Conservation (phyloP, 768 basidiomycete species). For the Naganishia vishniacii region DNA sequence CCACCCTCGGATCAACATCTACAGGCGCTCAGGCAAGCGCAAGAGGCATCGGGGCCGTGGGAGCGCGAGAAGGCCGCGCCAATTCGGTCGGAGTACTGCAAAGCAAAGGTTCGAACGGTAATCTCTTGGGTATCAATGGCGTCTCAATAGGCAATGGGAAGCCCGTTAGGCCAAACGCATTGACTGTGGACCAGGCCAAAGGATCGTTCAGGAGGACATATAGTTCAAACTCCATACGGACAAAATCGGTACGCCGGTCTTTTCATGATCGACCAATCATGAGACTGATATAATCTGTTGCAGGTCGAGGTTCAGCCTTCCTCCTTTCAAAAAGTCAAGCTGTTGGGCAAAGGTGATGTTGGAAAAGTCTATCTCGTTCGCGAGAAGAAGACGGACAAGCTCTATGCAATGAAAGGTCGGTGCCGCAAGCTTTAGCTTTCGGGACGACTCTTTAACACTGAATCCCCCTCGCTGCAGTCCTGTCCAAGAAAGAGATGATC, state of each 20-base stretch:
- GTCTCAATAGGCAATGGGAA: conserved; percentile 12
- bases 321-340: conserved; percentile 92
- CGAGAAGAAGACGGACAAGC: conserved; percentile 93
- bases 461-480: no score
- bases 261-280: not conserved
- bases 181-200: conserved; percentile 7
- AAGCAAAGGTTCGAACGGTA: not conserved
- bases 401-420: conserved; percentile 99
- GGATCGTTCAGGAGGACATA: conserved; percentile 81
- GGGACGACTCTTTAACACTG: no score
- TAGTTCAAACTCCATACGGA: conserved; percentile 95
- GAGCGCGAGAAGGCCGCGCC: conserved; percentile 7
- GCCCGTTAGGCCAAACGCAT: conserved; percentile 3
- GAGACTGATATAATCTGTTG: not conserved
- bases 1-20: conserved; percentile 11
- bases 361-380: conserved; percentile 96
- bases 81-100: conserved; percentile 11
- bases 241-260: conserved; percentile 62
- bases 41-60: not conserved
- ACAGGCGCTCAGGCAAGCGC: conserved; percentile 2
- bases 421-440: conserved; percentile 34
- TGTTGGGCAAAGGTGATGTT: conserved; percentile 98
- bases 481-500: conserved; percentile 99
- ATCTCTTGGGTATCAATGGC: conserved; percentile 10
- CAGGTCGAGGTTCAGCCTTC: conserved; percentile 90